Evolutionary conservation across 2,329 filamentous ascomycete species (phyloP).

Genomic region (Calonectria hawksworthii): DNA sequence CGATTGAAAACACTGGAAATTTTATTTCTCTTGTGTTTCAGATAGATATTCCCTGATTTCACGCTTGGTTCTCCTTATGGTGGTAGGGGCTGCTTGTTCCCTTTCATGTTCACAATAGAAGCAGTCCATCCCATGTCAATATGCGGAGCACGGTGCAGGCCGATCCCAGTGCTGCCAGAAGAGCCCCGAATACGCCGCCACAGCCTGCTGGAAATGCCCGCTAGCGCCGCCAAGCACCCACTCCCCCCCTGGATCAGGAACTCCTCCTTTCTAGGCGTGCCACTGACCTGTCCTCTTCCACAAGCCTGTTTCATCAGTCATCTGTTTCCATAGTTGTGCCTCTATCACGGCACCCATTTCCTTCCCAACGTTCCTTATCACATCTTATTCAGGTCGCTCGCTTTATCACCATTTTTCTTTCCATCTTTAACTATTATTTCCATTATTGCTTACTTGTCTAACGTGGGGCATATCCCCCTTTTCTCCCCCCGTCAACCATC

Average conservation of each 20-base stretch:
- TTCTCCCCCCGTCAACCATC: not conserved
- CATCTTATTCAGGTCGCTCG: slow-evolving; percentile 16
- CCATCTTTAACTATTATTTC: slow-evolving; percentile 16
- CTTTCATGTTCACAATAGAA: not conserved
- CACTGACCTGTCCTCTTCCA: slow-evolving; percentile 45
- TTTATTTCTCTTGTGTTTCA: not conserved
- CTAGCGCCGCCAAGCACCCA: slow-evolving; percentile 4
- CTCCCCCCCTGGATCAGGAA: slow-evolving; percentile 35
- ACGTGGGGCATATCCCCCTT: not conserved
- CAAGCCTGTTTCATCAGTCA: slow-evolving; percentile 35
- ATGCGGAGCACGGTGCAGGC: slow-evolving; percentile 2
- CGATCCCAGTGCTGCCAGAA: not conserved
- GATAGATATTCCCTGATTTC: not conserved
- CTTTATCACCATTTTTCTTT: slow-evolving; percentile 18
- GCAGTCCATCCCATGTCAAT: not conserved
- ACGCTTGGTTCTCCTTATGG: not conserved
- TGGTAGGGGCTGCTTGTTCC: not conserved
- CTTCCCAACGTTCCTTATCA: slow-evolving; percentile 31
- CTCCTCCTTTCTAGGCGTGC: slow-evolving; percentile 28
- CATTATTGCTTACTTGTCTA: not conserved
- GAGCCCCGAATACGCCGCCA: slow-evolving; percentile 28
- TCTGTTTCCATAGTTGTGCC: not conserved
- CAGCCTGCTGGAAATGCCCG: slow-evolving; percentile 11
- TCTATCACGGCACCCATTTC: slow-evolving; percentile 3
- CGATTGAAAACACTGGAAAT: not conserved